Evolutionary conservation across 2,329 filamentous ascomycete genomes (phyloP), one percentile per base, ranked within the genome.

Genomic region (Ophiocordyceps polyrhachis-furcata): DNA sequence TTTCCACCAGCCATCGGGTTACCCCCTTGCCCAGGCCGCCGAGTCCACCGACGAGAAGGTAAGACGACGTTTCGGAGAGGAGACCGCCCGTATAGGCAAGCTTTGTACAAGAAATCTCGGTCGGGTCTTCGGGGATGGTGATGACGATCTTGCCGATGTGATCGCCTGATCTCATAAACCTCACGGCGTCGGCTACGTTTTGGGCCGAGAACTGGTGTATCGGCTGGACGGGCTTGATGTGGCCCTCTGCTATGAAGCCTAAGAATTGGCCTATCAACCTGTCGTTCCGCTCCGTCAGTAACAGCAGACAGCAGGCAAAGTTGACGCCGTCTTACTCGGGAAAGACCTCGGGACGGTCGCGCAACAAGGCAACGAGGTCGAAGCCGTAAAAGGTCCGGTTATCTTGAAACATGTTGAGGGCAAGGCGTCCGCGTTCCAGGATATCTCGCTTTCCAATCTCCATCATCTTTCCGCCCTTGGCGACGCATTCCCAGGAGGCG

Each of bases 391-490:
- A 64, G 4, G 53, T 52, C 0, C 60, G 55, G 5, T 58, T 61
- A 0, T 46, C 45, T 0, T 57, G 51, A 35, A 74, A 73, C 0
- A 58, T 56, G 0, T 56, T 47, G 67, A 74, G 69, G 2, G 62
- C 59, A 2, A 74, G 56, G 3, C 53, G 51, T 4, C 56, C 61
- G 12, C 62, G 59, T 1, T 60, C 58, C 1, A 53, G 28, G 7
- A 63, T 49, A 43, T 64, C 61, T n/a, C 53, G 51, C 41, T 59
- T 60, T 2, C 59, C 60, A 29, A 65, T 56, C 43, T 65, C 63
- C 0, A 65, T 37, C 41, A 45, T 43, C 6, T 54, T 50, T 9
- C 63, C 62, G 43, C 55, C 58, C 0, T 51, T 44, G 4, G 62
- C 59, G 11, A 66, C 49, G 45, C 58, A 62, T 19, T 56, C 46